Conservation (phyloP, 345 rosid species). For the Passiflora organensis region DNA sequence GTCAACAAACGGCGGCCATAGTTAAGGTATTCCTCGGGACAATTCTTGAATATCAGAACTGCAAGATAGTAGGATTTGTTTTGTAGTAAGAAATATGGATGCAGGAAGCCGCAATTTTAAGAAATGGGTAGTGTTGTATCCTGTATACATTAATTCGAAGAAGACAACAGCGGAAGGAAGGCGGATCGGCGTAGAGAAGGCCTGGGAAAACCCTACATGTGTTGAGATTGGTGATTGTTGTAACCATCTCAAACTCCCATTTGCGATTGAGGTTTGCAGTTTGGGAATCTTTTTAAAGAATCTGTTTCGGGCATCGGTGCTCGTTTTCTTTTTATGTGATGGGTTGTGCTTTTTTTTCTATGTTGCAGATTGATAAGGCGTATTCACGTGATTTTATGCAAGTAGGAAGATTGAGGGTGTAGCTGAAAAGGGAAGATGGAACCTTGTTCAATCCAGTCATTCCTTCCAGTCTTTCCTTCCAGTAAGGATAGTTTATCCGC, state of each 20-base stretch:
- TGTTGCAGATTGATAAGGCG: slow-evolving; percentile 80
- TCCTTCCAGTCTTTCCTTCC: too few relatives aligned
- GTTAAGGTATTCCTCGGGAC: too few relatives aligned
- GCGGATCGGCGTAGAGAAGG: slow-evolving; percentile 55
- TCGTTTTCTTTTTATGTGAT: not conserved
- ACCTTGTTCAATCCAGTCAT: slow-evolving; percentile 64
- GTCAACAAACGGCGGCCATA: too few relatives aligned
- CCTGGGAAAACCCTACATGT: slow-evolving; percentile 84
- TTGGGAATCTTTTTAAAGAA: not conserved
- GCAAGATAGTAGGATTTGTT: too few relatives aligned
- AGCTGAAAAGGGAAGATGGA: slow-evolving; percentile 79
- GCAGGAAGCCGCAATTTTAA: slow-evolving; percentile 10
- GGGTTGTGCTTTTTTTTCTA: not conserved
- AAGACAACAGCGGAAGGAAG: slow-evolving; percentile 89
- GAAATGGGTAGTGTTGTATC: slow-evolving; percentile 85
- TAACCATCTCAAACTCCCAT: slow-evolving; percentile 57
- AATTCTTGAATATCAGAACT: too few relatives aligned
- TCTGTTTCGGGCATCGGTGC: not conserved
- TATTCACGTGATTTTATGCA: slow-evolving; percentile 95
- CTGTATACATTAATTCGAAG: slow-evolving; percentile 82
- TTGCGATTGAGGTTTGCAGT: slow-evolving; percentile 59
- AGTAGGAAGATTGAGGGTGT: slow-evolving; percentile 81
- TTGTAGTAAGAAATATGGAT: not conserved
- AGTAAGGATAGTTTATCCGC: too few relatives aligned
- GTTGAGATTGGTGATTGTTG: slow-evolving; percentile 85